Evolutionary conservation across 2,329 filamentous ascomycete species (phyloP), one percentile per base, ranked within the genome.

Genomic region (Penicillium paneum): DNA sequence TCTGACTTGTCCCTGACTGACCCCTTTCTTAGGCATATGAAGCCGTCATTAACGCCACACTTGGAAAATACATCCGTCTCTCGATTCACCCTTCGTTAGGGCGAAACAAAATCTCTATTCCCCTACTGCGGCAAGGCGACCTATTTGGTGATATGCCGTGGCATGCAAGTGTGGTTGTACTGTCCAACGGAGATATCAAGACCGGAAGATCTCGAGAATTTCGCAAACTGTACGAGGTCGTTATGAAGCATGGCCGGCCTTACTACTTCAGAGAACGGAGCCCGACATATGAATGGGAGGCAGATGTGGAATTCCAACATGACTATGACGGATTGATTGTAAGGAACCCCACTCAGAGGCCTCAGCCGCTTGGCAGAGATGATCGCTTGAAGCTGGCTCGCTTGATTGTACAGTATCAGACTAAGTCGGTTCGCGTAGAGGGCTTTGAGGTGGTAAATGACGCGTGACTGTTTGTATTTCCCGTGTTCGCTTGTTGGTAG

Each of bases 131-230:
- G 7, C 52, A 54, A 39, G 52, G 46, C n/a, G 46, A 50, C 1
- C 19, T 32, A 7, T 54, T 54, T 40, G 52, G 52, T 13, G 52
- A 54, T 13, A 54, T 54, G 52, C 52, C 52, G 2, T 54, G 52
- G 52, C 52, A 54, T 38, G 39, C 52, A 31, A 54, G 52, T 44
- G 31, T 54, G 11, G 46, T 40, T 5, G 52, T 54, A 8, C 28
- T 54, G 2, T 34, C 52, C n/a, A 54, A 54, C 21, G 52, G 52
- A 10, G 32, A 32, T 6, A 38, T 54, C 24, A 32, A 39, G 34
- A 54, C 52, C 1, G 52, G 52, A 19, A 43, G 19, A 3, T 50
- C 52, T 3, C 28, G 19, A 32, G 46, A 44, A 4, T 54, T 54
- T 43, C 46, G 46, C 45, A 15, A 44, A 36, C 26, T 50, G n/a